Evolutionary conservation across 2,329 filamentous ascomycete genomes (phyloP).

Genomic region (Arthrinium phaeospermum): DNA sequence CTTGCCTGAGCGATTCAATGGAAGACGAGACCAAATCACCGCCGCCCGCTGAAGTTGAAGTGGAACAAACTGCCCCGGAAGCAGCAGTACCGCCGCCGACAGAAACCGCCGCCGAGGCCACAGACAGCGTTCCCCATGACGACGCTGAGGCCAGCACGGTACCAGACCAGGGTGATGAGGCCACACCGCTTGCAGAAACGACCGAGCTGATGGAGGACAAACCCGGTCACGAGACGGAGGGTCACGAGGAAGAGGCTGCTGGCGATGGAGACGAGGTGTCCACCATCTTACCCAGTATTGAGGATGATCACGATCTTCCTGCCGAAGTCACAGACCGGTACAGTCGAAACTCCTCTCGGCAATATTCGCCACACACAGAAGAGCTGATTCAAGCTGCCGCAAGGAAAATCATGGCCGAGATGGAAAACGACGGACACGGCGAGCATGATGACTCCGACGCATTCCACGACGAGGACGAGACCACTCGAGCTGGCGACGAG

Average conservation of each 20-base stretch:
- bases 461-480: slow-evolving; percentile 33
- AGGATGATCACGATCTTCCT: slow-evolving; percentile 21
- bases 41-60: not conserved
- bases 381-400: slow-evolving; percentile 60
- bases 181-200: slow-evolving; percentile 14
- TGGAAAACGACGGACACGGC: slow-evolving; percentile 45
- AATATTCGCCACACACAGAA: slow-evolving; percentile 53
- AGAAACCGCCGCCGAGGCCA: slow-evolving; percentile 14
- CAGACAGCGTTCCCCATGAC: not conserved
- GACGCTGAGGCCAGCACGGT: slow-evolving; percentile 11
- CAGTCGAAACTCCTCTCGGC: slow-evolving; percentile 29
- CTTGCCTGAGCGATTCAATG: slow-evolving; percentile 49
- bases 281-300: slow-evolving; percentile 21
- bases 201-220: not conserved
- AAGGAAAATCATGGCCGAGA: slow-evolving; percentile 54
- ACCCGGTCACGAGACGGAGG: slow-evolving; percentile 9
- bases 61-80: not conserved
- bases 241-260: slow-evolving; percentile 6
- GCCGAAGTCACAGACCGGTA: slow-evolving; percentile 19
- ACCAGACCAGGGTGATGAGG: slow-evolving; percentile 10
- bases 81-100: not conserved
- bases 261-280: slow-evolving; percentile 5
- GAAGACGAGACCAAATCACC: slow-evolving; percentile 40
- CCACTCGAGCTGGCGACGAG: slow-evolving; percentile 36
- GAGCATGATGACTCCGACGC: slow-evolving; percentile 33